phyloP scores from a whole-genome alignment of 371 early-diverging fungal species.

The Mucor circinelloides region DNA sequence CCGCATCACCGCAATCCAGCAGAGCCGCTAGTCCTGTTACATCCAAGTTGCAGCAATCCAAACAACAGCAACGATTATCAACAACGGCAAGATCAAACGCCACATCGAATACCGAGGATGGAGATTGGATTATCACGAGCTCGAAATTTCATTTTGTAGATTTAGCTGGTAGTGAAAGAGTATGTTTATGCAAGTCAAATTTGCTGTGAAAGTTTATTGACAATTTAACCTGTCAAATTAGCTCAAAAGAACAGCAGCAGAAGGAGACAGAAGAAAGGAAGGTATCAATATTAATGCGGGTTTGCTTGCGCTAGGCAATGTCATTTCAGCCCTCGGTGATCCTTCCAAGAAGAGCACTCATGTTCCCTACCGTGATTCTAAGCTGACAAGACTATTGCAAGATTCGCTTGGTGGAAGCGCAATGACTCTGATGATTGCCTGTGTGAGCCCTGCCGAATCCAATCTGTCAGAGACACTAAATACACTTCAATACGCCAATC shows the following conservation, averaged over 20 bases:
- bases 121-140: slow-evolving; percentile 56
- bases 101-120: slow-evolving; percentile 31
- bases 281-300: slow-evolving; percentile 99
- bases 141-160: slow-evolving; percentile 99
- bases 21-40: slow-evolving; percentile 42
- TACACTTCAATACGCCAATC: slow-evolving; percentile 92
- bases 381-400: slow-evolving; percentile 97
- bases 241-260: slow-evolving; percentile 93
- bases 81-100: not conserved
- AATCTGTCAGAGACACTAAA: slow-evolving; percentile 92
- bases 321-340: slow-evolving; percentile 98
- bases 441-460: slow-evolving; percentile 81
- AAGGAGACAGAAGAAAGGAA: slow-evolving; percentile 95
- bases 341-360: slow-evolving; percentile 67
- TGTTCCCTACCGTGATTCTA: slow-evolving; percentile 98
- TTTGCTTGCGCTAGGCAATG: slow-evolving; percentile 97
- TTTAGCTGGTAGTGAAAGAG: slow-evolving; percentile 98
- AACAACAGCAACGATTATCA: not conserved
- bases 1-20: slow-evolving; percentile 19
- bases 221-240: slow-evolving; percentile 20
- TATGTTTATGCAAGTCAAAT: slow-evolving; percentile 6
- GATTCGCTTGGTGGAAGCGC: slow-evolving; percentile 96
- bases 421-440: slow-evolving; percentile 93
- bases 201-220: not conserved
- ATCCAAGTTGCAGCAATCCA: slow-evolving; percentile 4